Base-by-base conservation (phyloP, 257 asterid genomes). In the Penstemon eatonii region DNA sequence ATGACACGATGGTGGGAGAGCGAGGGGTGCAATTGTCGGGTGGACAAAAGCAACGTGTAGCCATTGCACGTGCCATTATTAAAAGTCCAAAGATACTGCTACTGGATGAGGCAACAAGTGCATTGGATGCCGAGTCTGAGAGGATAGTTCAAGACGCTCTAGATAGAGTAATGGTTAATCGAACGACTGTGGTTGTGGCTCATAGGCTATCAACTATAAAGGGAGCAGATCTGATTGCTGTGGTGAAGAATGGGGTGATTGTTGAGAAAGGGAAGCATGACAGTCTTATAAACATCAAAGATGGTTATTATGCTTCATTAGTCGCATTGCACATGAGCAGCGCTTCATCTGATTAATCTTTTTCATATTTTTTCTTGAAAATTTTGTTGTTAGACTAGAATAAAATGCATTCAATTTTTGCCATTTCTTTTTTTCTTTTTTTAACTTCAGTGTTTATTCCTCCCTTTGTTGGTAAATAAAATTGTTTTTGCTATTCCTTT, bases 41-140 rank as follows among this genome's bases (percentile, higher is more conserved):
- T 0, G 98, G 98, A 5, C 98, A 92, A 49, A 89, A 92, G 76
- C 98, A 92, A 59, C 92, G 98, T 2, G 85, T 92, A 0, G 97
- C 98, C 50, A 92, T 92, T 4, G 98, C 98, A 0, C 81, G 98
- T 4, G 98, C 96, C 63, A 85, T 89, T 7, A 63, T 89, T 0
- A 92, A 89, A 76, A 81, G 82, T 44, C 97, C 96, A 0, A 87
- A 81, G 81, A 84, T 92, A 60, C 65, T 92, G 8, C 82, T 92
- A 19, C 60, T 92, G 3, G 98, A 92, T 7, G 98, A 92, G 85
- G 96, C 98, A 0, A 92, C 96, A 0, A 89, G 96, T 2, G 96
- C 96, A 5, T 55, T 92, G 74, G 96, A 89, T 68, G 91, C 90
- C 0, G 96, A 92, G 75, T 87, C 98, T 1, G 96, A 92, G 82